Evolutionary conservation across 1,284 basidiomycete species (phyloP).

Genomic region (Cryptococcus sp.): DNA sequence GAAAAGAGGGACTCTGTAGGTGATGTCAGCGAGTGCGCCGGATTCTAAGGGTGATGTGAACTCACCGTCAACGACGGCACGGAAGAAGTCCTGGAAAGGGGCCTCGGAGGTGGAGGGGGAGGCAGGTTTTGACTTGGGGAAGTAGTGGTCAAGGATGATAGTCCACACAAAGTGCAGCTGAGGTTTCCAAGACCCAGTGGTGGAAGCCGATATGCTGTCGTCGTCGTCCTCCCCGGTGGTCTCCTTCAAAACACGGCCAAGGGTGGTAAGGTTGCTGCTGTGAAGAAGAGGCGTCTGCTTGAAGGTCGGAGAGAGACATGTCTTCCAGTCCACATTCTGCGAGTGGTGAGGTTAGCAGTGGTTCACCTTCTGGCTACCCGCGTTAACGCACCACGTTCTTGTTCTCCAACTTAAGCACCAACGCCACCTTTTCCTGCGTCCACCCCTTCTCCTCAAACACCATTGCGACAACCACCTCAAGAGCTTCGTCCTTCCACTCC

Average conservation of each 20-base stretch:
- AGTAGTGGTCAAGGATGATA: slow-evolving; percentile 70
- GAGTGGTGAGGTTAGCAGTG: slow-evolving; percentile 3
- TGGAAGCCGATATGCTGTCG: slow-evolving; percentile 32
- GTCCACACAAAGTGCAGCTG: slow-evolving; percentile 93
- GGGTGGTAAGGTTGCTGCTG: slow-evolving; percentile 61
- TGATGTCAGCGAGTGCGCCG: background rate
- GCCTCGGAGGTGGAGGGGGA: slow-evolving; percentile 45
- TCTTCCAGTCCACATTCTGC: slow-evolving; percentile 63
- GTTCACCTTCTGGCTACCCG: background rate
- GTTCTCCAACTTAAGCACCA: slow-evolving; percentile 68
- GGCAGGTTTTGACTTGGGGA: slow-evolving; percentile 52
- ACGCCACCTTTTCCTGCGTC: slow-evolving; percentile 83
- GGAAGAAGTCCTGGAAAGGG: slow-evolving; percentile 85
- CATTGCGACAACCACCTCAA: slow-evolving; percentile 56
- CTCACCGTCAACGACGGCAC: slow-evolving; percentile 82
- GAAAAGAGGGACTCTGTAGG: slow-evolving; percentile 78
- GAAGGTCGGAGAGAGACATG: slow-evolving; percentile 70
- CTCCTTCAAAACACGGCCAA: slow-evolving; percentile 71
- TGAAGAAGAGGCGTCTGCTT: slow-evolving; percentile 67
- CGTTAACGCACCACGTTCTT: slow-evolving; percentile 52
- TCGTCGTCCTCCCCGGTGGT: slow-evolving; percentile 38
- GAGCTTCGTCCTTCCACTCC: slow-evolving; percentile 68
- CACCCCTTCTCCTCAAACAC: slow-evolving; percentile 63
- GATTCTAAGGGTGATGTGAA: slow-evolving; percentile 2
- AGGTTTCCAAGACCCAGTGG: slow-evolving; percentile 73